Conservation (phyloP, 2,329 filamentous ascomycete genomes). For the Nigrograna mackinnonii region DNA sequence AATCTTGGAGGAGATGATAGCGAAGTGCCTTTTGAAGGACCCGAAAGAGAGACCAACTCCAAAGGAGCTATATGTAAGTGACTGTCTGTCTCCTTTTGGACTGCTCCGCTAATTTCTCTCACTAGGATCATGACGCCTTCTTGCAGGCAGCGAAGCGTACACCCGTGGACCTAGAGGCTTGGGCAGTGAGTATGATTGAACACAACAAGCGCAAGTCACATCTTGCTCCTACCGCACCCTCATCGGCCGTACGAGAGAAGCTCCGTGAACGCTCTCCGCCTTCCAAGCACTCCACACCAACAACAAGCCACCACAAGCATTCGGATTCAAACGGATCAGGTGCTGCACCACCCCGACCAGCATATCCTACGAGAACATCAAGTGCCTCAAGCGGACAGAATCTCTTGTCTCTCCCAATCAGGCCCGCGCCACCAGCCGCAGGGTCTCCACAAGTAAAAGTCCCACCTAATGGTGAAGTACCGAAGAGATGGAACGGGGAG, state of each 20-base stretch:
- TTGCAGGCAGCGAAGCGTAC: slow-evolving; percentile 96
- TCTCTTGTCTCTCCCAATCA: slow-evolving; percentile 50
- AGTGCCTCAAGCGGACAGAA: slow-evolving; percentile 41
- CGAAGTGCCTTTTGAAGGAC: slow-evolving; percentile 90
- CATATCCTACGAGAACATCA: slow-evolving; percentile 47
- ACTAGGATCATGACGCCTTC: slow-evolving; percentile 94
- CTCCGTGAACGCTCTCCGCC: slow-evolving; percentile 39
- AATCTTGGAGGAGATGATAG: slow-evolving; percentile 95
- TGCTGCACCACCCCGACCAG: slow-evolving; percentile 39
- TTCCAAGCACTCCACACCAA: slow-evolving; percentile 23
- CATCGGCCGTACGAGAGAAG: slow-evolving; percentile 53
- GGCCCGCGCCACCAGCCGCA: slow-evolving; percentile 43
- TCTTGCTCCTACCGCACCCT: slow-evolving; percentile 77
- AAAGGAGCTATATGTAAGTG: slow-evolving; percentile 83
- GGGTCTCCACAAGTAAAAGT: slow-evolving; percentile 28
- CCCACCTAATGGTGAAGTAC: slow-evolving; percentile 27
- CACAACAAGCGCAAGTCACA: slow-evolving; percentile 95
- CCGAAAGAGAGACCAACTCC: slow-evolving; percentile 89
- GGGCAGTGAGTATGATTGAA: slow-evolving; percentile 94
- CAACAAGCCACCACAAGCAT: slow-evolving; percentile 20
- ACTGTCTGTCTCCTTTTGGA: background rate
- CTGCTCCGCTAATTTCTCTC: slow-evolving; percentile 15
- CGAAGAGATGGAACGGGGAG: slow-evolving; percentile 36
- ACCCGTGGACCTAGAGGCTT: slow-evolving; percentile 88
- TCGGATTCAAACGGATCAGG: slow-evolving; percentile 24